These are phyloP conservation scores for Lupinus albus DNA, from an alignment of 306 rosid species.

Conservation along the genomic window DNA sequence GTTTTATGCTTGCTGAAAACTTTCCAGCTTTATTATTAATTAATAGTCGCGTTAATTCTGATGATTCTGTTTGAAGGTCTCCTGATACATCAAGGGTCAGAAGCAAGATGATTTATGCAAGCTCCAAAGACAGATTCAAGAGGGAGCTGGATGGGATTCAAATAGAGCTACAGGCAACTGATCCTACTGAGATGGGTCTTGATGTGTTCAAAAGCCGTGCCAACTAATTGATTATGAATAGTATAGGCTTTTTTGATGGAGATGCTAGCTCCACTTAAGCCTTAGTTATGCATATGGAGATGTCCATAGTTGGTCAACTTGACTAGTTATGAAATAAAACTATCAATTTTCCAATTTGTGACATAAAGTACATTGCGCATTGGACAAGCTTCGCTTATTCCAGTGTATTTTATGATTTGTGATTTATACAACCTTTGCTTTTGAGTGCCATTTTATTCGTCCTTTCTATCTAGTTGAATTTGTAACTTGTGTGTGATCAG, in stretches of 20 bases:
- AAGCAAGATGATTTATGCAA: constrained; percentile 65
- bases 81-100: constrained; percentile 70
- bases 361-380: constrained; percentile 46
- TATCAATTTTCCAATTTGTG: constrained; percentile 48
- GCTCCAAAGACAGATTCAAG: constrained; percentile 72
- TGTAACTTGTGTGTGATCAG: constrained; percentile 46
- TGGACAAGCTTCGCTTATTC: constrained; percentile 38
- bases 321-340: constrained; percentile 44
- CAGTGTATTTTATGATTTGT: constrained; percentile 45
- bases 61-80: constrained; percentile 46
- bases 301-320: constrained; percentile 47
- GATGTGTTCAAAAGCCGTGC: constrained; percentile 71
- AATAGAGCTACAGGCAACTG: constrained; percentile 69
- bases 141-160: constrained; percentile 72
- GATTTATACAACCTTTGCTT: constrained; percentile 46
- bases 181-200: constrained; percentile 67
- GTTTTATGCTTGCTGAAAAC: background rate
- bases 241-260: constrained; percentile 35
- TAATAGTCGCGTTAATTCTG: background rate
- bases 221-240: constrained; percentile 43
- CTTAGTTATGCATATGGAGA: constrained; percentile 43
- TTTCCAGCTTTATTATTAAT: background rate
- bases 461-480: constrained; percentile 36
- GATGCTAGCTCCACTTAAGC: constrained; percentile 38
- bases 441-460: constrained; percentile 40